Percentiles rank a stretch among this genome's conserved stretches.
Conservation (phyloP, 2,329 filamentous ascomycete genomes). For the Fusarium sp. region DNA sequence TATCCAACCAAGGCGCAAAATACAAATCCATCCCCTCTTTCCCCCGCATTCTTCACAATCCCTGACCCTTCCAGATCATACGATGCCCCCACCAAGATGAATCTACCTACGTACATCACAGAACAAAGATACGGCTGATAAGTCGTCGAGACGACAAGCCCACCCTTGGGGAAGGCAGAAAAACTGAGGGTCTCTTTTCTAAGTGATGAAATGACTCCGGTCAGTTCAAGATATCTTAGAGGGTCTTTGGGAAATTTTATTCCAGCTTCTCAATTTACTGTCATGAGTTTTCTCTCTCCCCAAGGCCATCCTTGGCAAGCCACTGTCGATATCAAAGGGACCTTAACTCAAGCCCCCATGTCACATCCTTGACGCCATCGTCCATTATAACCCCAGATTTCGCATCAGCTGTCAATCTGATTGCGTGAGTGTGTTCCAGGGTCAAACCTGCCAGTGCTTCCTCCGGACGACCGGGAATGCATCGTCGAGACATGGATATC, state of each 20-base stretch:
- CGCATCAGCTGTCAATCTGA: not conserved
- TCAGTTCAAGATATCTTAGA: not conserved
- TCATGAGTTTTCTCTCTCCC: not conserved
- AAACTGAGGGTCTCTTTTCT: not conserved
- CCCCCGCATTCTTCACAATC: not conserved
- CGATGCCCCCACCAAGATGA: not conserved
- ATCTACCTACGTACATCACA: not conserved
- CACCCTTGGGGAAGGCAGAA: not conserved
- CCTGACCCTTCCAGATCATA: not conserved
- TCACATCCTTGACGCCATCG: not conserved
- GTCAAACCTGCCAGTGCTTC: not conserved
- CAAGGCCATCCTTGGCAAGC: not conserved
- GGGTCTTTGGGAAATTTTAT: not conserved
- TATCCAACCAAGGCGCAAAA: not conserved
- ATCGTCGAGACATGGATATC: not conserved
- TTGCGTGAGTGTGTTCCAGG: not conserved
- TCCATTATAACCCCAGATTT: not conserved
- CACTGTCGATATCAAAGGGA: not conserved
- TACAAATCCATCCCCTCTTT: not conserved
- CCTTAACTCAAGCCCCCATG: not conserved
- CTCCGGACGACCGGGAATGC: conserved; percentile 14
- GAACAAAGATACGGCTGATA: not conserved
- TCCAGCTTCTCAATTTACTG: accelerated
- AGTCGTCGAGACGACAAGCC: not conserved
- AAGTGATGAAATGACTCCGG: not conserved